A percentile compares a stretch with the other conserved stretches of the same genome.
Conservation (phyloP, 306 rosid genomes). For the Lotus japonicus region DNA sequence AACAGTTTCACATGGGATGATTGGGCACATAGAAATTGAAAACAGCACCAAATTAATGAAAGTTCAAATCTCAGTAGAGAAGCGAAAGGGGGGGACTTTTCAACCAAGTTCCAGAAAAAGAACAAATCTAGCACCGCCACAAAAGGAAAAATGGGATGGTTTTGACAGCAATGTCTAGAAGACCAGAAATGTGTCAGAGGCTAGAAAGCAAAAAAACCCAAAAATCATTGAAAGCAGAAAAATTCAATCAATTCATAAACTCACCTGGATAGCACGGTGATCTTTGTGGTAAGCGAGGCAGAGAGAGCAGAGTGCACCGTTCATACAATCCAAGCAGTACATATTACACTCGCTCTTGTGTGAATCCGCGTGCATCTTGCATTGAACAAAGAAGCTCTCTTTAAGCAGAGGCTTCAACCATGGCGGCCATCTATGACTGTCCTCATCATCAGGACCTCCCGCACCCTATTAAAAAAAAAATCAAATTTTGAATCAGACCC, state of each 20-base stretch:
- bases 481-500: slow-evolving; percentile 14
- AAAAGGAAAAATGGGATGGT: not conserved
- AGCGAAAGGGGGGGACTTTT: not conserved
- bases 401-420: slow-evolving; percentile 85
- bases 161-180: not conserved
- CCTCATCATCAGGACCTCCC: slow-evolving; percentile 81
- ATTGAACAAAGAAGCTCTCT: slow-evolving; percentile 86
- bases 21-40: not conserved
- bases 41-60: not conserved
- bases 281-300: slow-evolving; percentile 75
- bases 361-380: slow-evolving; percentile 75
- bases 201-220: not conserved
- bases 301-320: slow-evolving; percentile 85
- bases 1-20: not conserved
- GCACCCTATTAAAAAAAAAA: slow-evolving; percentile 49
- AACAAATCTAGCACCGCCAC: too few species aligned
- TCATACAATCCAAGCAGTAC: slow-evolving; percentile 92
- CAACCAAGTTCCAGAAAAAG: not conserved
- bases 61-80: not conserved
- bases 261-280: slow-evolving; percentile 93
- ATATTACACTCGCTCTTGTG: slow-evolving; percentile 94
- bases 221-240: not conserved
- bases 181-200: not conserved
- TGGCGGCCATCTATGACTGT: slow-evolving; percentile 73
- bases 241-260: not conserved